Percentiles rank a stretch among this genome's conserved stretches.
These are phyloP conservation scores for Urtica urens DNA, from an alignment of 306 rosid genomes.

Conservation along the genomic window DNA sequence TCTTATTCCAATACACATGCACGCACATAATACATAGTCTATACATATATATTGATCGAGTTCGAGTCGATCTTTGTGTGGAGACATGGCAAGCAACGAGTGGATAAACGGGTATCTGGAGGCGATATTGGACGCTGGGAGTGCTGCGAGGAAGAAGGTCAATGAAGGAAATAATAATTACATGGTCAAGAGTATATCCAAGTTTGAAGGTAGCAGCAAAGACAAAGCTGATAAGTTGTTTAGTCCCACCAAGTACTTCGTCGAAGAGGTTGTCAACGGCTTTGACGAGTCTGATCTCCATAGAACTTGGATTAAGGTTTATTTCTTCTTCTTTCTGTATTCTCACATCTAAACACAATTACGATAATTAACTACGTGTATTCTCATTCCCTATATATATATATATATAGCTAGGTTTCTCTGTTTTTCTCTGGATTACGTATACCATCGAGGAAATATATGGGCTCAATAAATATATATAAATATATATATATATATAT, in stretches of 20 bases:
- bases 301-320: constrained; percentile 78
- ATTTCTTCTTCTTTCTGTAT: neutral
- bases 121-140: constrained; percentile 70
- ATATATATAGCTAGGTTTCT: neutral
- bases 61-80: neutral
- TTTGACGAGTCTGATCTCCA: constrained; percentile 64
- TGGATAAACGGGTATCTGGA: constrained; percentile 73
- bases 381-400: neutral
- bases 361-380: too few relatives aligned
- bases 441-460: too few relatives aligned
- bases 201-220: constrained; percentile 19
- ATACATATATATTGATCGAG: neutral
- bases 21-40: neutral
- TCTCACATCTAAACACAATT: neutral
- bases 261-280: constrained; percentile 56
- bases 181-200: constrained; percentile 19
- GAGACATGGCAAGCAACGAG: constrained; percentile 46
- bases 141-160: constrained; percentile 19
- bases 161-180: constrained; percentile 15
- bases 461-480: too few relatives aligned
- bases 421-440: too few relatives aligned
- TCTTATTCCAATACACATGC: neutral
- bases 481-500: neutral
- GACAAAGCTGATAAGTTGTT: constrained; percentile 34
- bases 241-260: constrained; percentile 62